Base-by-base conservation (phyloP, 768 basidiomycete genomes). In the Russula sp. region DNA sequence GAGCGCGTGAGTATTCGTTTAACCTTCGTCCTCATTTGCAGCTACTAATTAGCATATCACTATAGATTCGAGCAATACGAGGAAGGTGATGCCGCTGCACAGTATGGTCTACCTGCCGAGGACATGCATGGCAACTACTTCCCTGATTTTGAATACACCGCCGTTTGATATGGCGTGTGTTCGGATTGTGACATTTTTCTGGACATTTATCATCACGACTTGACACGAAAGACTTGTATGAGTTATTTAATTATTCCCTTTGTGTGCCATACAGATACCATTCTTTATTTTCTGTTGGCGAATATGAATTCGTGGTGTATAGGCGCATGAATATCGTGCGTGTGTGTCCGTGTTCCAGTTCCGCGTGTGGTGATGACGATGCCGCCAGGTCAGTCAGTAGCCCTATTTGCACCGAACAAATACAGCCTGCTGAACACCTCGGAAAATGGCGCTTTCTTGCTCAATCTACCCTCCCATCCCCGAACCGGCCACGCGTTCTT, bases 91-190 rank as follows among this genome's bases (percentile, higher is more conserved):
- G 84, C 76, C 0, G 74, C 82, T 1, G 69, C 79, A 46, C 68
- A 74, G 52, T 92, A 92, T 66, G 90, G 90, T 14, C 70, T 77
- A 55, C 73, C 75, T 8, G 80, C 76, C 0, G 69, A 76, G 3
- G 89, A 91, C 72, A 78, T 75, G 3, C 82, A 83, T 73, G 92
- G 91, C 38, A 70, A 74, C 20, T 77, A 76, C 39, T 95, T 95
- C 77, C 85, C 87, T 18, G 84, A 87, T 58, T 93, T 93, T 68
- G 89, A 90, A 55, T 90, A 91, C 70, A 81, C 85, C 50, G 64
- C 65, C 20, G n/a, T 55, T 59, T 63, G 57, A 63, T n/a, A 52
- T 47, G 50, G 50, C 18, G 38, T 29, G 22, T 20, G 43, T 14
- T 13, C 20, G 20, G 35, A 13, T 32, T 45, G 36, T 43, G 25